These are phyloP conservation scores for Pyrrhoderma lamaoense DNA, from an alignment of 1,284 basidiomycete genomes.

Conservation along the genomic window DNA sequence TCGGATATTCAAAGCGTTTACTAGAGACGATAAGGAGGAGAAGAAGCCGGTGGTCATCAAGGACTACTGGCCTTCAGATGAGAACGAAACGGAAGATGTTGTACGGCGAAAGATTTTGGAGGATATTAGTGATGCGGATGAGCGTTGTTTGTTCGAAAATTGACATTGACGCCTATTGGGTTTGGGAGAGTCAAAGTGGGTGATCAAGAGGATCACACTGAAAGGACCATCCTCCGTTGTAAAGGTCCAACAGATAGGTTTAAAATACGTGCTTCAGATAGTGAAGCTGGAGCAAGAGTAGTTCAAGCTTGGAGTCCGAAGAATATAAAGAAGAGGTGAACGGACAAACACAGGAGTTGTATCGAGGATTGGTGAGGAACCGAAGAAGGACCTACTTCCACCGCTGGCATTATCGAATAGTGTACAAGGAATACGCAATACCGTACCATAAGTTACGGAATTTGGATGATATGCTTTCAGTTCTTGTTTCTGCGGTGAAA, in stretches of 20 bases:
- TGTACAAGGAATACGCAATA: background rate
- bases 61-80: background rate
- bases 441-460: background rate
- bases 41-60: background rate
- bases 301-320: too few relatives aligned
- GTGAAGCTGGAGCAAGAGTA: too few relatives aligned
- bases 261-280: too few relatives aligned
- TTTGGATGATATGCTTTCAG: background rate
- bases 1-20: background rate
- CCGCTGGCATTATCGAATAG: background rate
- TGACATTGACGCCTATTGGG: background rate
- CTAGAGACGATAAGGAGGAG: background rate
- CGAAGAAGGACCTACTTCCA: background rate
- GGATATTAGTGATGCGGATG: background rate
- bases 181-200: background rate
- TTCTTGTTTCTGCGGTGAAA: background rate
- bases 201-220: background rate
- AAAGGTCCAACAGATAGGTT: background rate
- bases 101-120: background rate
- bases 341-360: too few relatives aligned
- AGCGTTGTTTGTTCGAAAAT: background rate
- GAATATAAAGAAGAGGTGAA: too few relatives aligned
- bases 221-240: background rate
- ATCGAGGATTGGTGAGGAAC: background rate
- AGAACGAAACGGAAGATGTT: background rate